Evolutionary conservation across 805 yeast species (phyloP), one percentile per base, ranked within the genome.

Genomic region (Candida nonsorbophila): DNA sequence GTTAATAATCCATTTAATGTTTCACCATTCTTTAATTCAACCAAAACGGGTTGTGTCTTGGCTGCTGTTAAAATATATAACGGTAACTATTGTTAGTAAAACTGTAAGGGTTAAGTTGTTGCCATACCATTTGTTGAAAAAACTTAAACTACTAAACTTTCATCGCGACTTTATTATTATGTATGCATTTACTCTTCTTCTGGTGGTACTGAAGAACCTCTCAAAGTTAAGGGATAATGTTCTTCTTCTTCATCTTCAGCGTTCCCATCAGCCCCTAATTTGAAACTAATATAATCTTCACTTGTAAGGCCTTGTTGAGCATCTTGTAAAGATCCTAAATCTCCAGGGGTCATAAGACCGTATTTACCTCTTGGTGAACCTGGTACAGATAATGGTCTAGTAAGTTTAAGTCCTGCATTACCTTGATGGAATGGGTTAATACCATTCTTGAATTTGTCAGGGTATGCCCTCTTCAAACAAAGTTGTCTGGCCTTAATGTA

Each of bases 291-390:
- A 48, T 85, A 90, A 52, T 90, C 97, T 20, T 81, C 78, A 40
- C 67, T 66, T 6, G 22, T 24, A 34, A 78, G 62, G 2, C 75
- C 67, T 47, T 84, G 84, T 33, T 76, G 76, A 21, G 85, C 84
- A 53, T 90, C 98, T 53, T 88, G 97, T 47, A 92, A 68, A 3
- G 95, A 80, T n/a, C 97, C 98, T 39, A 90, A 71, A 54, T 90
- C 98, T 22, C 98, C 98, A 0, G 98, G 98, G 2, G 98, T 90
- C 95, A 87, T 90, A 44, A 79, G 64, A 11, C 83, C 79, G 9
- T 76, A 56, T 46, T 69, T 68, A 38, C 77, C 85, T 33, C 88
- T 69, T 37, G 98, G 97, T 5, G 97, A 88, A 3, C 97, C 97
- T 1, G 97, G 97, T n/a, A 85, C 97, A 37, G 94, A 82, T 40